phyloP scores from a whole-genome alignment of 306 rosid genomes.

The Vigna trinervia region DNA sequence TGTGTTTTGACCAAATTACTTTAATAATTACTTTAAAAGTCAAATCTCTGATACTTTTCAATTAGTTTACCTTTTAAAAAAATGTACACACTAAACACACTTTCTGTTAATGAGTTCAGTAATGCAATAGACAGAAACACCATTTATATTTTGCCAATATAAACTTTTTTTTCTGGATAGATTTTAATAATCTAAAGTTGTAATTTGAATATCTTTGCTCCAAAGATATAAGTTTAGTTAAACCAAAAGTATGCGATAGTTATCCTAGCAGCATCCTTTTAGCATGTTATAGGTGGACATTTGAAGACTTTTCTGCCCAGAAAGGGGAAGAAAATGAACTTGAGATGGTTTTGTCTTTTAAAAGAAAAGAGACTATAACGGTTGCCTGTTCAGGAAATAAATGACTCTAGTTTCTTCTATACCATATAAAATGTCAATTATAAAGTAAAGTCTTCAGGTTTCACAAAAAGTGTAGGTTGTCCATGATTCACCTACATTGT shows the following conservation, averaged over 20 bases:
- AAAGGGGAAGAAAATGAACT: background rate
- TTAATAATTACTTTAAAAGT: background rate
- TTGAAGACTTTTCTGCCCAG: background rate
- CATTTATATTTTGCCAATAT: background rate
- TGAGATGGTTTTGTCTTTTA: background rate
- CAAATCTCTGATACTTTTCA: background rate
- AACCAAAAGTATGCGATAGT: background rate
- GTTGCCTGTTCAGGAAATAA: conserved; percentile 9
- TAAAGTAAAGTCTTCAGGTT: background rate
- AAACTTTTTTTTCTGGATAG: background rate
- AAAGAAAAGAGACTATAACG: background rate
- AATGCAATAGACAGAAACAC: background rate
- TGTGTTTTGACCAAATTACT: background rate
- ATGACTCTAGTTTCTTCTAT: conserved; percentile 3
- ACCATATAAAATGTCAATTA: background rate
- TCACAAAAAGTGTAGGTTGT: conserved; percentile 37
- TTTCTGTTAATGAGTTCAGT: background rate
- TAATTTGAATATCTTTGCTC: background rate
- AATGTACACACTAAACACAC: background rate
- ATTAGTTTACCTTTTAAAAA: background rate
- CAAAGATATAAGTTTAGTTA: background rate
- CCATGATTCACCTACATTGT: conserved; percentile 37
- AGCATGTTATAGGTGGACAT: background rate
- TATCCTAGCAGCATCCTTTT: conserved; percentile 6
- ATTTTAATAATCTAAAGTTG: background rate